Conservation (phyloP, 768 basidiomycete species). For the Boletus coccyginus region DNA sequence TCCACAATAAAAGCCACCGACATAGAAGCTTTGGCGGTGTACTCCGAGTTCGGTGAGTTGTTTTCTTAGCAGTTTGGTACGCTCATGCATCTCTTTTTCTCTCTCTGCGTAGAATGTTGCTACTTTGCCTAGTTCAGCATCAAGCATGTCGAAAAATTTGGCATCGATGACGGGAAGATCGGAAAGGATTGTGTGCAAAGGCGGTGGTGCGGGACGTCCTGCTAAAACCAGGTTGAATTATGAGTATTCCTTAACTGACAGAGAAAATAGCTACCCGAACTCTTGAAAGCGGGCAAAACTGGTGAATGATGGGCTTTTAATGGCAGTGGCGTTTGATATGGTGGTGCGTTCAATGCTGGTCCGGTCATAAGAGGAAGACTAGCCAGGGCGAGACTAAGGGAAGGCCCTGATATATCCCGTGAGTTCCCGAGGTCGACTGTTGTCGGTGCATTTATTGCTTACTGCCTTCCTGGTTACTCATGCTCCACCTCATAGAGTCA, state of each 20-base stretch:
- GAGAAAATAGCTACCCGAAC: conserved; percentile 10
- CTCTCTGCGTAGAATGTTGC: conserved; percentile 76
- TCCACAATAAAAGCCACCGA: conserved; percentile 29
- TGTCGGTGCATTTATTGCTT: background rate
- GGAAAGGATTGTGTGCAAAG: conserved; percentile 49
- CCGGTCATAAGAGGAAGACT: conserved; percentile 5
- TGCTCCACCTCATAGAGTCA: background rate
- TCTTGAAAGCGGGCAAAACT: background rate
- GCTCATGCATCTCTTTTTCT: conserved; percentile 58
- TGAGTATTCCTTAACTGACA: background rate
- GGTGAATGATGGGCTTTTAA: conserved; percentile 1
- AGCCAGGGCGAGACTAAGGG: conserved; percentile 9
- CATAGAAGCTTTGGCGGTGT: conserved; percentile 61
- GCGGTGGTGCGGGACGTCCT: conserved; percentile 25
- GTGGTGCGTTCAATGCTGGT: background rate
- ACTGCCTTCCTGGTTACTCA: conserved; percentile 10
- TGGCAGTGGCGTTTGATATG: background rate
- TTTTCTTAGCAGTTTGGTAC: conserved; percentile 47
- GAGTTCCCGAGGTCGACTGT: background rate
- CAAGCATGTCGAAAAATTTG: conserved; percentile 32
- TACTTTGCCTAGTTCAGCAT: conserved; percentile 80
- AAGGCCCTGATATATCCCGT: conserved; percentile 6
- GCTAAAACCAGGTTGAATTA: background rate
- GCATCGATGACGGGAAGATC: conserved; percentile 58
- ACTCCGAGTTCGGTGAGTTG: conserved; percentile 76